Conservation (phyloP, 2,329 filamentous ascomycete species). For the Arthrobotrys conoides region DNA sequence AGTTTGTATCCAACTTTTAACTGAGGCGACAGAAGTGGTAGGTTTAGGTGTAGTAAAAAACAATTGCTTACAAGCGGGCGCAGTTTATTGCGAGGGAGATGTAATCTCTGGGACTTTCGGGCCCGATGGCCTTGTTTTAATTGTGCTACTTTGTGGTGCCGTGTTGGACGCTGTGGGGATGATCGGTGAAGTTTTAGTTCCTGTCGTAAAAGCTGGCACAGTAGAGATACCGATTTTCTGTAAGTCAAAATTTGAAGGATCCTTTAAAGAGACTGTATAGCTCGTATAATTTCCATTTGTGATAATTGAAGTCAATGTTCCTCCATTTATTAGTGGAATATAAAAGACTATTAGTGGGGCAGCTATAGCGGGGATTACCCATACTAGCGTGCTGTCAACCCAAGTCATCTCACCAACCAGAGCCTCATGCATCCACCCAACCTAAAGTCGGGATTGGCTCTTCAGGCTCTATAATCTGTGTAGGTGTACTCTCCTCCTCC, state of each 20-base stretch:
- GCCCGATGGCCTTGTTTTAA: neutral
- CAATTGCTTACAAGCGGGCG: neutral
- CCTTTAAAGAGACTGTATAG: conserved; percentile 6
- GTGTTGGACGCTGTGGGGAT: neutral
- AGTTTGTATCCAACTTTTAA: neutral
- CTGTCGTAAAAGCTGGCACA: neutral
- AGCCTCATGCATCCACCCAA: neutral
- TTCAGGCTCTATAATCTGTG: neutral
- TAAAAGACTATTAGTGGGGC: neutral
- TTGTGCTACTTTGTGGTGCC: neutral
- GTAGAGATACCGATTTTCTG: conserved; percentile 2
- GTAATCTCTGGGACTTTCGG: neutral
- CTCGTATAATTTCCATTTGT: neutral
- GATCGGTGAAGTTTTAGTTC: neutral
- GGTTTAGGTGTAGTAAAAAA: neutral
- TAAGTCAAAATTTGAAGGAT: conserved; percentile 9
- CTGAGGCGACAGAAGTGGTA: neutral
- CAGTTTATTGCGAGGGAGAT: neutral
- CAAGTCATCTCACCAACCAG: conserved; percentile 6
- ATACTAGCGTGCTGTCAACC: conserved; percentile 1
- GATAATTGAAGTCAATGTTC: neutral
- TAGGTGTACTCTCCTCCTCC: neutral
- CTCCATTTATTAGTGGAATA: conserved; percentile 1
- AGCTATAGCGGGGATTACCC: neutral
- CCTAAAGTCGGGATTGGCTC: conserved; percentile 8